A percentile compares a stretch with the other conserved stretches of the same genome.
Conservation (phyloP, 176 grass and related monocot genomes). For the Juncus effusus region DNA sequence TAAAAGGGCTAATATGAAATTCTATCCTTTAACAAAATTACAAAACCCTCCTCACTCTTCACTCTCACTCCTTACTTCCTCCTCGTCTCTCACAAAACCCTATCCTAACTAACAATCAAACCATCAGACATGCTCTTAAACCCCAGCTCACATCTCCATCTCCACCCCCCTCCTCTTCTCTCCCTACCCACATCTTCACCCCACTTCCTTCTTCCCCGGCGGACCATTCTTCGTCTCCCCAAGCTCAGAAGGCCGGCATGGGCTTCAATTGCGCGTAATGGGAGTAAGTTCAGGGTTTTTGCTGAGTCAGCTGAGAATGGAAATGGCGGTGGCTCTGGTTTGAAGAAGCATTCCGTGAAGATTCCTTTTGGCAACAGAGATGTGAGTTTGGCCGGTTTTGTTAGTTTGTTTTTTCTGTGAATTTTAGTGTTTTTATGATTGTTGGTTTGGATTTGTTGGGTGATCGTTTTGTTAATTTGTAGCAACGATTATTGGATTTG, state of each 20-base stretch:
- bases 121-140: constrained; percentile 14
- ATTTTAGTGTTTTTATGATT: neutral
- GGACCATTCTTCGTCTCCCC: constrained; percentile 4
- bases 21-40: too few relatives aligned
- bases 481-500: too few relatives aligned
- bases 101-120: neutral
- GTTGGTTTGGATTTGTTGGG: too few relatives aligned
- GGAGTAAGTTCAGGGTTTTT: constrained; percentile 25
- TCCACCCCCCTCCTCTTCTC: neutral
- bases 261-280: neutral
- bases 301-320: neutral
- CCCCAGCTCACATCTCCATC: neutral
- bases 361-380: constrained; percentile 83
- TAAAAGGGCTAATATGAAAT: too few relatives aligned
- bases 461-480: too few relatives aligned
- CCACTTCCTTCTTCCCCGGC: constrained; percentile 28
- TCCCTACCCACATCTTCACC: constrained; percentile 34
- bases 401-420: neutral
- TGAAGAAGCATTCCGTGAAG: constrained; percentile 58
- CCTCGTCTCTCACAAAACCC: constrained; percentile 1
- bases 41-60: too few relatives aligned
- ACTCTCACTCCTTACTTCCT: too few relatives aligned
- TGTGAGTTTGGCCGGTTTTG: constrained; percentile 34
- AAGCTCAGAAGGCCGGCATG: constrained; percentile 15
- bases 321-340: constrained; percentile 24